phyloP scores from a whole-genome alignment of 2,329 filamentous ascomycete species.

The Nemania diffusa region DNA sequence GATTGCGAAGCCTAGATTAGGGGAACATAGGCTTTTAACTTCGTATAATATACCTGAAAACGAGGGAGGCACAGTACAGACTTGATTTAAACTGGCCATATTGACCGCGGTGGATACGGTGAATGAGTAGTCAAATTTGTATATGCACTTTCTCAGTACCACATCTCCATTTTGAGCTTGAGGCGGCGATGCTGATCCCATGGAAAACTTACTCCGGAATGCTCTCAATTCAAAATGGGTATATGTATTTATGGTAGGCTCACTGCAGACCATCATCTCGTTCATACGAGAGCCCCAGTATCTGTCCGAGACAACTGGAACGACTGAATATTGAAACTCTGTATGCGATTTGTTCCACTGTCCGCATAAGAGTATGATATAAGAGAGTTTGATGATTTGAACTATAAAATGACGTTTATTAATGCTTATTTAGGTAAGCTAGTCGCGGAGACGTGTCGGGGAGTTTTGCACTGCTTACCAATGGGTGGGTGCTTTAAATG shows the following conservation, averaged over 20 bases:
- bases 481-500: slow-evolving; percentile 5
- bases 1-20: background rate
- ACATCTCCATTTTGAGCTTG: background rate
- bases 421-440: no score
- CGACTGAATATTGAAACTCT: background rate
- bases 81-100: no score
- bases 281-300: background rate
- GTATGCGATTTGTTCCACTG: slow-evolving; percentile 15
- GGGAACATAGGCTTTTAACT: no score
- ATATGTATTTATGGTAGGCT: background rate
- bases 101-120: no score
- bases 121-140: no score
- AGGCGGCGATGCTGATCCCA: background rate
- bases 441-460: no score
- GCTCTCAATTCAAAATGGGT: background rate
- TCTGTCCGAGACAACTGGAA: background rate
- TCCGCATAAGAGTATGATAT: slow-evolving; percentile 22
- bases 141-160: background rate
- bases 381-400: no score
- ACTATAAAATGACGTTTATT: no score
- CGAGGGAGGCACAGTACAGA: no score
- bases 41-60: background rate
- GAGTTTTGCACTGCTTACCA: slow-evolving; percentile 3
- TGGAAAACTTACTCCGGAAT: no score
- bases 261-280: background rate